A percentile compares a stretch with the other conserved stretches of the same genome.
These are phyloP conservation scores for Arthroderma sp. DNA, from an alignment of 2,329 filamentous ascomycete genomes.

Conservation along the genomic window DNA sequence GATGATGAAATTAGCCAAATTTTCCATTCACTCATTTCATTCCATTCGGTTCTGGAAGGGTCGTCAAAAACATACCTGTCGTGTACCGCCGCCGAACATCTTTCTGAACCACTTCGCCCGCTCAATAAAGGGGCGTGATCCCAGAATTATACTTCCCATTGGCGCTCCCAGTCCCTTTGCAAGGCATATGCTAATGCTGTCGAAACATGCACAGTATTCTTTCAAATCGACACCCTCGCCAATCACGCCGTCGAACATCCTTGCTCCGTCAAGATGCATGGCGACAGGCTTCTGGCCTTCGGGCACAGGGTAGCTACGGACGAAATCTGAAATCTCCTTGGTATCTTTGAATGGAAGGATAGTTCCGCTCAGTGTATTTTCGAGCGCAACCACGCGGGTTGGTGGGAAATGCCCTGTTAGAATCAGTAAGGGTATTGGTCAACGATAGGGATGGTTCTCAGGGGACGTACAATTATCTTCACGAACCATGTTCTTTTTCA, in stretches of 20 bases:
- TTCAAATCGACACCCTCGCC: constrained; percentile 14
- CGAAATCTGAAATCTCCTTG: constrained; percentile 18
- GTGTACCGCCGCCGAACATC: constrained; percentile 21
- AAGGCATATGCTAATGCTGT: constrained; percentile 22
- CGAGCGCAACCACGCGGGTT: constrained; percentile 19
- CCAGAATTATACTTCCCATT: constrained; percentile 21
- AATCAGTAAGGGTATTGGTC: neutral
- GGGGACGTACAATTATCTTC: constrained; percentile 16
- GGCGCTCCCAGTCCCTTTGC: constrained; percentile 22
- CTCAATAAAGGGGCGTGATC: constrained; percentile 16
- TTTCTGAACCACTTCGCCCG: constrained; percentile 20
- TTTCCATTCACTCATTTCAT: neutral
- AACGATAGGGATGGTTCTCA: neutral
- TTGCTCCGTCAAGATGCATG: constrained; percentile 21
- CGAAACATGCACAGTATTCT: constrained; percentile 21
- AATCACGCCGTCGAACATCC: constrained; percentile 19
- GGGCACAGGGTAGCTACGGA: constrained; percentile 15
- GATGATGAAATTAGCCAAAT: neutral
- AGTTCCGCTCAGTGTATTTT: constrained; percentile 18
- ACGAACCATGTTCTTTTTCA: constrained; percentile 17
- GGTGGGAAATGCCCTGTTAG: constrained; percentile 18
- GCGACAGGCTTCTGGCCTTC: constrained; percentile 15
- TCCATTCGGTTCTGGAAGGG: neutral
- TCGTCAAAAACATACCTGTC: constrained; percentile 13
- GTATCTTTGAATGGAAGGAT: constrained; percentile 19